Base-by-base conservation (phyloP, 169 alveolate species). In the Babesia sp. region DNA sequence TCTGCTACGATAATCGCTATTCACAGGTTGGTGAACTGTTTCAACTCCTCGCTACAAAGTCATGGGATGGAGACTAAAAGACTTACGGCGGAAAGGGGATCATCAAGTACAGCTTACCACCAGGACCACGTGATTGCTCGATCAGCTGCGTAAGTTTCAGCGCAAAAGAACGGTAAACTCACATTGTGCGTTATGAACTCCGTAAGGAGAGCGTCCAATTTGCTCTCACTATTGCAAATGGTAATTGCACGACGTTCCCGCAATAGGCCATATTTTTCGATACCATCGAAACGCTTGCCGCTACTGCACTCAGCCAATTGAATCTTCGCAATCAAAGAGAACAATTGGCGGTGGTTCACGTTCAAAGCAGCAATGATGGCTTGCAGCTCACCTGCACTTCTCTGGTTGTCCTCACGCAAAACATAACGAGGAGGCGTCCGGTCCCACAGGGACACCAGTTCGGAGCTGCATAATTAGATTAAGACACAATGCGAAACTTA, bases 261-360 rank as follows among this genome's bases (percentile, higher is more conserved):
- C 69, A 81, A 64, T 14, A 81, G 70, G 28, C 63, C 51, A 53
- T 71, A 61, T 39, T 72, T 71, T 36, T 71, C 85, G 44, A 81
- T 66, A 34, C 89, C 89, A 28, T 68, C 66, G 26, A 71, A 79
- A 42, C 71, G 48, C 5, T 26, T 22, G 39, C 54, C 37, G 18
- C 54, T 24, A 11, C 48, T 29, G 39, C 39, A 50, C 3, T 22
- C 75, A 36, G 60, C 77, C 31, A 84, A 55, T 63, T 88, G 93
- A 31, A 88, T 84, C 29, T 83, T 83, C n/a, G 90, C 91, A 42
- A 88, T 80, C 50, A 88, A 57, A 37, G 85, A 75, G 56, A 88
- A 84, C 26, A 88, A 75, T 44, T 87, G 71, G 66, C 82, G 84
- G 74, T 88, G 93, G 68, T 88, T 88, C 44, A 76, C 72, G 69